These are phyloP conservation scores for Glomus cerebriforme DNA, from an alignment of 192 early-diverging fungal species.

Conservation along the genomic window DNA sequence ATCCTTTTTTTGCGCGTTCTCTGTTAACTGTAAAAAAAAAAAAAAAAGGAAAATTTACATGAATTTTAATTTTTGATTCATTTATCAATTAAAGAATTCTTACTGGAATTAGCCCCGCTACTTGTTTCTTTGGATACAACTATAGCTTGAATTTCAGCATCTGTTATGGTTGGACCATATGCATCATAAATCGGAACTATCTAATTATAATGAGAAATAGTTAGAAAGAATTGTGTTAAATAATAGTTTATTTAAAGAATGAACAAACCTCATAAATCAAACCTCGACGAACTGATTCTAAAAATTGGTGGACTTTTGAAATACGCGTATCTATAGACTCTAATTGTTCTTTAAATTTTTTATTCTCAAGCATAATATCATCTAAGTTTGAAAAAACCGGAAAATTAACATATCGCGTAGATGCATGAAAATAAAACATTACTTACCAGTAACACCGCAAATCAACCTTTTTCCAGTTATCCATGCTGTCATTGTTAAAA, in stretches of 20 bases:
- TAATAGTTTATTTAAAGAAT: background rate
- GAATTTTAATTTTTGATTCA: background rate
- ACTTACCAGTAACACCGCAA: constrained; percentile 76
- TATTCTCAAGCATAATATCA: constrained; percentile 67
- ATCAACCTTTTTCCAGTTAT: constrained; percentile 62
- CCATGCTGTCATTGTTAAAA: constrained; percentile 80
- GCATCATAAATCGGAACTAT: constrained; percentile 77
- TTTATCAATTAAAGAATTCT: background rate
- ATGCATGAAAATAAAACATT: background rate
- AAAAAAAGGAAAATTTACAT: background rate
- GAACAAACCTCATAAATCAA: constrained; percentile 51
- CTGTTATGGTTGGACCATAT: constrained; percentile 83
- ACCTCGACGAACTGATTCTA: constrained; percentile 50
- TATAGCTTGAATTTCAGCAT: constrained; percentile 72
- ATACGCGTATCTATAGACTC: constrained; percentile 67
- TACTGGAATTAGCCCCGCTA: constrained; percentile 72
- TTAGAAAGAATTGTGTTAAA: background rate
- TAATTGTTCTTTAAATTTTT: constrained; percentile 69
- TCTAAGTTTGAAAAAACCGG: constrained; percentile 38
- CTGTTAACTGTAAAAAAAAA: constrained; percentile 65
- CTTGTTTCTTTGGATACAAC: constrained; percentile 85
- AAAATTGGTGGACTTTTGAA: constrained; percentile 59
- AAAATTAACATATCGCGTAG: background rate
- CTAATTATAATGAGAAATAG: constrained; percentile 34
- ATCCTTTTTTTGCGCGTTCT: constrained; percentile 57